Evolutionary conservation across 257 asterid species (phyloP), one percentile per base, ranked within the genome.

Genomic region (Lantana camara): DNA sequence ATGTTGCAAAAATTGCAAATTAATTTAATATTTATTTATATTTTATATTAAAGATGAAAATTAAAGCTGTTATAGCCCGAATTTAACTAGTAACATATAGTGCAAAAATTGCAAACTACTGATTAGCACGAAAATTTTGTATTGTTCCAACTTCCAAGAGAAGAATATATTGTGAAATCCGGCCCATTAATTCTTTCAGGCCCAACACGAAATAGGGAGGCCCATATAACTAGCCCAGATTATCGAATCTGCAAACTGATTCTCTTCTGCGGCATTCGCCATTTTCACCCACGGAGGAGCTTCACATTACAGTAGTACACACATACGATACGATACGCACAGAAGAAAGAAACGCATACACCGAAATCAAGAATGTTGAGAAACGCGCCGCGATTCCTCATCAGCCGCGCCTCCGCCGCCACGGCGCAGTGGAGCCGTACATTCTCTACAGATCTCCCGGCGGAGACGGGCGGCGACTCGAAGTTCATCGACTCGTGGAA

Each of bases 401-500:
- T 78, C 9, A 23, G 51, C 17, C 72, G 86, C 49, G 75, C 82
- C 47, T 52, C 77, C 34, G 57, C 82, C 68, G 35, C 78, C 40
- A 49, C 73, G 59, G 68, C 58, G 78, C 55, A 69, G 78, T 68
- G 78, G 82, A 35, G 68, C 61, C 83, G 78, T 42, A 82, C 79
- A 5, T 80, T 80, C 63, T 69, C 85, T 58, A 75, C 85, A 34
- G 76, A 80, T 64, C 74, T 76, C 47, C 67, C 63, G 49, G 64
- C 71, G 45, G 90, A 77, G 69, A 37, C 79, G 8, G 21, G 57
- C 7, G 73, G 51, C 10, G 90, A 83, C 53, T 17, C 75, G n/a
- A 80, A 73, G 16, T 80, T 83, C 62, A 15, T 72, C 4, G 83
- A 83, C 5, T 9, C 71, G 3, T 83, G 90, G 87, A 78, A 66